phyloP scores from a whole-genome alignment of 495 filamentous ascomycete genomes.

The Aspergillus nidulans region DNA sequence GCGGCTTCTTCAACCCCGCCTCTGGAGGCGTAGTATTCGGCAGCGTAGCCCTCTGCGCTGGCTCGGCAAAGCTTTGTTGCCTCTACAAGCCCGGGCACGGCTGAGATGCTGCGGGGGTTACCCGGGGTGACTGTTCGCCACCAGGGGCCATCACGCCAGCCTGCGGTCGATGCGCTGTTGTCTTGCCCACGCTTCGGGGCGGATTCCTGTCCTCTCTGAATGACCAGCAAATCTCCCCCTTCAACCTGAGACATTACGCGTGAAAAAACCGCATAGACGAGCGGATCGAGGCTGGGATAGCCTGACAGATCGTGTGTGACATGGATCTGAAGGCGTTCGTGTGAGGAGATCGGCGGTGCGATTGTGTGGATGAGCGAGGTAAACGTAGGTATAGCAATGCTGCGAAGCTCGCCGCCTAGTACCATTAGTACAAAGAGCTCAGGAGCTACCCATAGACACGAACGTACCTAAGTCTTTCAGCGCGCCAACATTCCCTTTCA shows the following conservation, averaged over 20 bases:
- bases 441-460: background rate
- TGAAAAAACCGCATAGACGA: slow-evolving; percentile 90
- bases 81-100: slow-evolving; percentile 74
- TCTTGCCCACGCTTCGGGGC: slow-evolving; percentile 61
- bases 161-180: slow-evolving; percentile 52
- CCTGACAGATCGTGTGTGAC: slow-evolving; percentile 91
- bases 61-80: slow-evolving; percentile 85
- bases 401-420: slow-evolving; percentile 84
- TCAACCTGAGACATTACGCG: slow-evolving; percentile 98
- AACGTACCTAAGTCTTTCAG: slow-evolving; percentile 72
- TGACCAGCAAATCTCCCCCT: slow-evolving; percentile 92
- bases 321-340: slow-evolving; percentile 97
- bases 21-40: slow-evolving; percentile 69
- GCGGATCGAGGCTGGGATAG: slow-evolving; percentile 90
- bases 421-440: background rate
- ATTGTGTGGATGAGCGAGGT: slow-evolving; percentile 90
- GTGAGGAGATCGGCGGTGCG: slow-evolving; percentile 93
- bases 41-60: slow-evolving; percentile 80
- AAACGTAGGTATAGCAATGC: slow-evolving; percentile 89
- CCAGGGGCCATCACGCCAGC: slow-evolving; percentile 93
- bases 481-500: slow-evolving; percentile 84
- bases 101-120: slow-evolving; percentile 68
- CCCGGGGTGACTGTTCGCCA: slow-evolving; percentile 68
- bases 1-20: slow-evolving; percentile 80
- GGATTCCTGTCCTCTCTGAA: slow-evolving; percentile 87